Evolutionary conservation across 2,329 filamentous ascomycete genomes (phyloP), one percentile per base, ranked within the genome.

Genomic region (Claviceps digitariae): DNA sequence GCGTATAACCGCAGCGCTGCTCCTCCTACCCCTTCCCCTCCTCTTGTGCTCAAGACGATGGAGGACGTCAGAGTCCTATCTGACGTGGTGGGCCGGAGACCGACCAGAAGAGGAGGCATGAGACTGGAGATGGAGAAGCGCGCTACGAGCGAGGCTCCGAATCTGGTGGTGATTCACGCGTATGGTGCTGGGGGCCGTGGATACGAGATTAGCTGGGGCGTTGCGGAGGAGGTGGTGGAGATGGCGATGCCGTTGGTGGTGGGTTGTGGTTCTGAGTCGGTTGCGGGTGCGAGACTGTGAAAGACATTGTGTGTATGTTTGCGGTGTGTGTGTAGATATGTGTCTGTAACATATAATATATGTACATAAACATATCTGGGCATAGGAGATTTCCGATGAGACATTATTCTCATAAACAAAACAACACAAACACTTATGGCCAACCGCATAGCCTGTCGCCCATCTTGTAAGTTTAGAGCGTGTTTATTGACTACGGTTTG

Each of bases 131-230:
- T 66, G n/a, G 77, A 81, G 61, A 61, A 62, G 8, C 52, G 45
- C 23, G n/a, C n/a, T 7, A n/a, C 2, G 8, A 20, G 0, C 20
- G 23, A n/a, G 45, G 34, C 15, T 36, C 34, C 9, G 3, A 23
- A 15, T 17, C 7, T 38, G 21, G 21, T 15, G 4, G 59, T 65
- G 0, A 51, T 81, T 6, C 78, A 82, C 64, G 78, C 77, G 0
- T 82, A 82, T 60, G 79, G 79, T 4, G 71, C 77, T 31, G 79
- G 77, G 7, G 79, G 79, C 4, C 69, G 79, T 29, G 79, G 79
- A 0, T 82, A 73, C 57, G 79, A 82, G 64, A 60, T 81, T 21
- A 79, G 78, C 38, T 79, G 77, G 75, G 79, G 78, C 0, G 71
- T 81, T 8, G 78, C 77, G 1, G 70, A 73, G 51, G 73, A 73